Evolutionary conservation across 208 protist genomes (phyloP).

Genomic region (Acanthamoeba quina): DNA sequence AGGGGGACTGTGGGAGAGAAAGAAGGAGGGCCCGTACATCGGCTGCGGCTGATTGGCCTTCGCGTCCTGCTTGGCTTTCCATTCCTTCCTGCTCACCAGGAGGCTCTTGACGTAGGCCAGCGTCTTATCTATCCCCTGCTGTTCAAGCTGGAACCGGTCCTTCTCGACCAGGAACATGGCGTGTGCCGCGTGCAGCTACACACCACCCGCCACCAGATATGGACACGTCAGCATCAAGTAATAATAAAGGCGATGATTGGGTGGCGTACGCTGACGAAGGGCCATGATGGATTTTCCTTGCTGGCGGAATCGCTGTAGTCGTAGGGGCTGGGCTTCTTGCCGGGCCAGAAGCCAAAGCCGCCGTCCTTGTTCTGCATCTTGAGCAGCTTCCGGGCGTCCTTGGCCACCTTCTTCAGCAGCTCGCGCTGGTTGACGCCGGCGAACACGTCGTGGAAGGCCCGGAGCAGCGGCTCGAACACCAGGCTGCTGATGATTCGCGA

Average conservation of each 20-base stretch:
- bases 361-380: constrained; percentile 42
- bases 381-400: background rate
- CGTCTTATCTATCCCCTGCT: background rate
- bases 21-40: background rate
- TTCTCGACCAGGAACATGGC: background rate
- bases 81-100: background rate
- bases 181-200: constrained; percentile 32
- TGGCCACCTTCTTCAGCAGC: background rate
- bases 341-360: constrained; percentile 53
- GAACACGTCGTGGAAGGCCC: background rate
- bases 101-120: constrained; percentile 1
- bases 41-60: background rate
- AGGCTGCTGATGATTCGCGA: background rate
- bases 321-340: background rate
- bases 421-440: background rate
- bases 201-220: background rate
- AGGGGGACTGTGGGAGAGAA: background rate
- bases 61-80: background rate
- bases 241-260: background rate
- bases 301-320: background rate
- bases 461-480: background rate
- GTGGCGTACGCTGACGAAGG: constrained; percentile 20
- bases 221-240: background rate
- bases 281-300: background rate
- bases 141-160: background rate